Base-by-base conservation (phyloP, 2,329 filamentous ascomycete genomes). In the Calonectria montana region DNA sequence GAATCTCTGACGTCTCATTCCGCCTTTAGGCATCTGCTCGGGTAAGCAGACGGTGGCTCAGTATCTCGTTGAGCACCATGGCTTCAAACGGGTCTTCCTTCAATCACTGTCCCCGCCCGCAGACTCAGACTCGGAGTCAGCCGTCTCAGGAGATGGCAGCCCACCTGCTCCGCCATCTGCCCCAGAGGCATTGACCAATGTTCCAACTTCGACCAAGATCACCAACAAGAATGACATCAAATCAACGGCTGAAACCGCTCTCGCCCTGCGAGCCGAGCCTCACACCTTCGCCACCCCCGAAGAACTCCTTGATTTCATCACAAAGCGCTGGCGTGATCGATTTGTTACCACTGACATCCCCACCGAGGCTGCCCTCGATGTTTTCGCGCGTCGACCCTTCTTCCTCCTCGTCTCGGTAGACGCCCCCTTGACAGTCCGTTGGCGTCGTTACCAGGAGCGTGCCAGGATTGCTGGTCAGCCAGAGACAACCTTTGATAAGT, bases 381-480 rank as follows among this genome's bases (percentile, higher is more conserved):
- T 91, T 27, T 91, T 98, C 63, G 86, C 92, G 71, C 89, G 92
- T 23, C 91, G 97, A 9, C 97, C 97, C 1, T 98, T 98, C 86
- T 98, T 98, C 87, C 89, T 99, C 62, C 90, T 98, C 39, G 87
- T 99, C 80, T 96, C 94, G 82, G 92, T 98, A 59, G 96, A 98
- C 83, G 96, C 96, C 5, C 97, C 97, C 2, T 88, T 98, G 55
- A 93, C 90, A 62, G 87, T 96, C 53, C 93, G 97, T 65, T 98
- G 94, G 94, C 88, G 90, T 78, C 93, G 97, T 55, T 95, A 94
- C 86, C 91, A 90, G 73, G 70, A 80, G 27, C 79, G 81, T 31
- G 74, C 78, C 65, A 75, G 69, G 39, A 59, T 74, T 15, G 53
- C 68, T 12, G 77, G 74, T 48, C 73, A 75, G 41, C 67, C 74